Evolutionary conservation across 108 stramenopile genomes (phyloP), one percentile per base, ranked within the genome.

Genomic region (Pseudonitzschia delicatissima): DNA sequence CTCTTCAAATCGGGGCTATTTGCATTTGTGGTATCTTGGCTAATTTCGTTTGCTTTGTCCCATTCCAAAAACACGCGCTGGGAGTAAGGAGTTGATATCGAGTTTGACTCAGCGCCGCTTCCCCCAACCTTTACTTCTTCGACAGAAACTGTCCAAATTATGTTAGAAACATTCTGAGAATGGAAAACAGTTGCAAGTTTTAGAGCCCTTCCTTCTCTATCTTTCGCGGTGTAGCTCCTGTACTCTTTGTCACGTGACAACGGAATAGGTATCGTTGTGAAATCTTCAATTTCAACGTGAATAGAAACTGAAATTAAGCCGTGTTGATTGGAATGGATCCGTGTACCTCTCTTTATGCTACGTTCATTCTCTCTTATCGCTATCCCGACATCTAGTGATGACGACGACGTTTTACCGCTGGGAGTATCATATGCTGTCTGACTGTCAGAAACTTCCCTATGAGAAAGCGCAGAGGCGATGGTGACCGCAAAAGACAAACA

Each of bases 311-410:
- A 33, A 27, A 55, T 6, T 28, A 55, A 55, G 23, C 53, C 53
- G 53, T 55, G 53, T 34, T 33, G 31, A 17, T 55, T 55, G 8
- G 53, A 55, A 55, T 0, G 29, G n/a, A 55, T 55, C 27, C 29
- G 8, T 34, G 32, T 32, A 55, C 31, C 31, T 55, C 53, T 55
- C 8, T 33, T 55, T 3, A n/a, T 55, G 31, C 13, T 55, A 55
- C 17, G 28, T 15, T 12, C 31, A 12, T 13, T 55, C 6, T 55
- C 26, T 34, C 31, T 29, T 8, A 31, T 55, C 31, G 26, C 53
- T 55, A 27, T n/a, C 11, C 11, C 11, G 13, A 31, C 31, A 8
- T 55, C 31, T 4, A 23, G 23, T 2, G 47, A 21, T 23, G 20
- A 3, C 47, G 47, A 48, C 47, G 20, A 48, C 7, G 20, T 18